These are phyloP conservation scores for Starmerella roubikii DNA, from an alignment of 805 yeast species.

Conservation along the genomic window DNA sequence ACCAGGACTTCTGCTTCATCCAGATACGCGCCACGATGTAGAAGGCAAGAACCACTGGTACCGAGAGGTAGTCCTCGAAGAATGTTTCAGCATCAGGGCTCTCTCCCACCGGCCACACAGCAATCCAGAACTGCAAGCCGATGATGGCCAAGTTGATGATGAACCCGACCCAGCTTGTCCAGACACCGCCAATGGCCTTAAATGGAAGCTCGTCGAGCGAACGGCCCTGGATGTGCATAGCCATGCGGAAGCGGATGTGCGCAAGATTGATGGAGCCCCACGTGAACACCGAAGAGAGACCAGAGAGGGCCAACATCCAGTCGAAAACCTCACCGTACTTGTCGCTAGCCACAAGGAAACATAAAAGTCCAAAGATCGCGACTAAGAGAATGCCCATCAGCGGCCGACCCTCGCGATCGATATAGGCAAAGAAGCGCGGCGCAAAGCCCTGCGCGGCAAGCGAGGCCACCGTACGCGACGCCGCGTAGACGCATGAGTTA, in stretches of 20 bases:
- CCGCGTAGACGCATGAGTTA: slow-evolving; percentile 55
- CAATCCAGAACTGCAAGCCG: slow-evolving; percentile 71
- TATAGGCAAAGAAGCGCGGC: slow-evolving; percentile 48
- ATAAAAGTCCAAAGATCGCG: slow-evolving; percentile 39
- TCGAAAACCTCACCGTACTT: slow-evolving; percentile 40
- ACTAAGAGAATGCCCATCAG: slow-evolving; percentile 44
- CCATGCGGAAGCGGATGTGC: slow-evolving; percentile 55
- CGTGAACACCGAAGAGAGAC: slow-evolving; percentile 61
- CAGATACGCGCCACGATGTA: slow-evolving; percentile 33
- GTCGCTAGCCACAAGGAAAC: slow-evolving; percentile 49
- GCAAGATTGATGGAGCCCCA: slow-evolving; percentile 65
- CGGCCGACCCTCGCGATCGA: slow-evolving; percentile 72
- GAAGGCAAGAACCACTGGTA: slow-evolving; percentile 31
- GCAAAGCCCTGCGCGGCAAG: slow-evolving; percentile 54
- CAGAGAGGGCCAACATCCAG: slow-evolving; percentile 69
- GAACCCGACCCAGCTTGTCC: slow-evolving; percentile 54
- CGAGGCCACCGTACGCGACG: slow-evolving; percentile 55
- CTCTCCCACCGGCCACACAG: slow-evolving; percentile 51
- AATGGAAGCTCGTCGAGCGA: slow-evolving; percentile 53
- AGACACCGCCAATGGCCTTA: slow-evolving; percentile 51
- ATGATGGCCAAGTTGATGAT: slow-evolving; percentile 45
- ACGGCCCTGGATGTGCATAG: slow-evolving; percentile 52
- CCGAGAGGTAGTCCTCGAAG: slow-evolving; percentile 43
- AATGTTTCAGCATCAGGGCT: slow-evolving; percentile 30
- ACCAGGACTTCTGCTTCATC: slow-evolving; percentile 10